Base-by-base conservation (phyloP, 1,139 yeast genomes). In the Tardiomyces depauwii region DNA sequence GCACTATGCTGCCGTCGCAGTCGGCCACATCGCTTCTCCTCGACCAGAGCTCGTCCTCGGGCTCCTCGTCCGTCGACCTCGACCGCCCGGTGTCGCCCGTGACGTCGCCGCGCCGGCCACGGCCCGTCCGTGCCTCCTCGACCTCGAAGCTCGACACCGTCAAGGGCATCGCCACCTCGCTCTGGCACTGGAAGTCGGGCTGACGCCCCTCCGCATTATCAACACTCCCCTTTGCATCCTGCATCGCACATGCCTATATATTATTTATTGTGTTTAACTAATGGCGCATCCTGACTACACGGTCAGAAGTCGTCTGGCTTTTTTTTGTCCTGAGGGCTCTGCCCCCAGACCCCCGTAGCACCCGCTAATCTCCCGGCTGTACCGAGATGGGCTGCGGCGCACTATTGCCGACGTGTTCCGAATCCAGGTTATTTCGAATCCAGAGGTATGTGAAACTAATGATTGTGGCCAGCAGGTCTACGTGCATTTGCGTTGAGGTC, bases 331-430 rank as follows among this genome's bases (percentile, higher is more conserved):
- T n/a, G n/a, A n/a, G n/a, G n/a, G n/a, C n/a, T n/a, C n/a, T n/a
- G n/a, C n/a, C n/a, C n/a, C n/a, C n/a, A n/a, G n/a, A n/a, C n/a
- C n/a, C n/a, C n/a, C n/a, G n/a, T n/a, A n/a, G n/a, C n/a, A n/a
- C n/a, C n/a, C n/a, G 18, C 70, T 91, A 44, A 78, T 89, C 45
- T 81, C 93, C 28, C 77, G 86, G 51, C 62, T 85, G 42, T 82
- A 81, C 63, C 73, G 81, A 46, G 86, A 80, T 48, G 86, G 86
- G 0, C 73, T 85, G 46, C 71, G 80, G 46, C 59, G 80, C 60
- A 82, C 82, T 47, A 79, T 89, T 39, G 74, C 93, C n/a, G 97
- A 89, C 55, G 87, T 88, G 41, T 91, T 91, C 61, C 76, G 96
- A 33, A 82, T 89, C 51, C 96, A 91, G 60, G 95, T 88, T 39